Percentiles rank a stretch among this genome's conserved stretches.
phyloP scores from a whole-genome alignment of 257 asterid genomes.

The Solanum pinnatisectum region DNA sequence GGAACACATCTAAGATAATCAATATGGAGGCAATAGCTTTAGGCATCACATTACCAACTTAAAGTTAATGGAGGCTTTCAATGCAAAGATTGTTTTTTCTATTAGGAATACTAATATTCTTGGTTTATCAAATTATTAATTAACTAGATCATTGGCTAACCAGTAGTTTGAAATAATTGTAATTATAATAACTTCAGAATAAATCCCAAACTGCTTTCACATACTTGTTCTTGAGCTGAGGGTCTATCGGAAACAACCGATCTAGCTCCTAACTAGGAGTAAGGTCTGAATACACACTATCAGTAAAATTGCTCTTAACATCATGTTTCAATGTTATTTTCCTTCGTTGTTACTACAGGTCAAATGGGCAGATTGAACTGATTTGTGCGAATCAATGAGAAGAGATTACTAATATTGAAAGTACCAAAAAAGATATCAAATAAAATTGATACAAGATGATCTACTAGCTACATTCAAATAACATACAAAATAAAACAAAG shows the following conservation, averaged over 20 bases:
- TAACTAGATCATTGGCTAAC: neutral
- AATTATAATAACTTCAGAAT: neutral
- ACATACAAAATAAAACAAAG: neutral
- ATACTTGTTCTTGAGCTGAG: no score
- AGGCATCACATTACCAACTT: neutral
- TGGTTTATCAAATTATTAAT: neutral
- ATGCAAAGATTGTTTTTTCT: neutral
- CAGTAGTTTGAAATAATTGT: neutral
- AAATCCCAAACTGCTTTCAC: no score
- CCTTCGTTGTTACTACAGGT: neutral
- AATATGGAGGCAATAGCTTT: neutral
- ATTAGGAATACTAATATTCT: neutral
- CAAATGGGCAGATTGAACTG: no score
- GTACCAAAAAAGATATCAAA: neutral
- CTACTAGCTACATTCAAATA: neutral
- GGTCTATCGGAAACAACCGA: rapidly evolving
- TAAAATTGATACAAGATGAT: neutral
- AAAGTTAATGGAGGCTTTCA: neutral
- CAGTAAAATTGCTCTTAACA: neutral
- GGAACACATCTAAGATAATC: neutral
- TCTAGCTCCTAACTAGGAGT: neutral
- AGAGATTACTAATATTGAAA: neutral
- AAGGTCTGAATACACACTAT: neutral
- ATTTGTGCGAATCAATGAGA: neutral
- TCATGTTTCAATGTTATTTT: neutral